phyloP scores from a whole-genome alignment of 106 monocot genomes.

The Dioscorea zingiberensis region DNA sequence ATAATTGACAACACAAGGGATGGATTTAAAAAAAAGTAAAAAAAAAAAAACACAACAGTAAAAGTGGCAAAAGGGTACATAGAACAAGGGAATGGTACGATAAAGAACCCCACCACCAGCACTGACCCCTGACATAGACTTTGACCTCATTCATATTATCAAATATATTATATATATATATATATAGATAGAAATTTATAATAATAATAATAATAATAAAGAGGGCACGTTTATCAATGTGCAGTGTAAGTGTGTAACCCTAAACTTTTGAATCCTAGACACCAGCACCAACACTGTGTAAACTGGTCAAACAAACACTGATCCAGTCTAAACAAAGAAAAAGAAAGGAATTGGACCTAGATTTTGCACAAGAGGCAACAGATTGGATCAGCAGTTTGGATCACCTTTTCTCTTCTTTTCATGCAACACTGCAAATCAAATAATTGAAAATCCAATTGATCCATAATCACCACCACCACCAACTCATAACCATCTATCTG shows the following conservation, averaged over 20 bases:
- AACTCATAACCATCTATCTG: constrained; percentile 31
- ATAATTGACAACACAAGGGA: no score
- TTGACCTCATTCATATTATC: constrained; percentile 35
- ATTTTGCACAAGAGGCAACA: constrained; percentile 7
- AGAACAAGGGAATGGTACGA: constrained; percentile 14
- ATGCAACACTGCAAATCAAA: no score
- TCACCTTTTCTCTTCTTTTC: no score
- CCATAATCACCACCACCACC: constrained; percentile 13
- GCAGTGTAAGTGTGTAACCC: not conserved
- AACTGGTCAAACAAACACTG: constrained; percentile 14
- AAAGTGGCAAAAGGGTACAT: not conserved
- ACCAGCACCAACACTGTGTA: constrained; percentile 17
- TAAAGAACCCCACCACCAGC: constrained; percentile 6
- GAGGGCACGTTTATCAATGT: constrained; percentile 17
- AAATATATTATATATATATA: no score
- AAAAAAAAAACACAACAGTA: no score
- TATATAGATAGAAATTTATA: constrained; percentile 10
- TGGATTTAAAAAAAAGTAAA: no score
- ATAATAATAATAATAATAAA: not conserved
- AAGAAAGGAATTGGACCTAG: not conserved
- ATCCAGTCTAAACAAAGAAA: no score
- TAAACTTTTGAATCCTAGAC: not conserved
- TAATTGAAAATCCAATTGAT: constrained; percentile 19
- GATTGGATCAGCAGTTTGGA: no score
- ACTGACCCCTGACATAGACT: constrained; percentile 28